Evolutionary conservation across 1,284 basidiomycete genomes (phyloP), one percentile per base, ranked within the genome.

Genomic region (Malassezia equina): DNA sequence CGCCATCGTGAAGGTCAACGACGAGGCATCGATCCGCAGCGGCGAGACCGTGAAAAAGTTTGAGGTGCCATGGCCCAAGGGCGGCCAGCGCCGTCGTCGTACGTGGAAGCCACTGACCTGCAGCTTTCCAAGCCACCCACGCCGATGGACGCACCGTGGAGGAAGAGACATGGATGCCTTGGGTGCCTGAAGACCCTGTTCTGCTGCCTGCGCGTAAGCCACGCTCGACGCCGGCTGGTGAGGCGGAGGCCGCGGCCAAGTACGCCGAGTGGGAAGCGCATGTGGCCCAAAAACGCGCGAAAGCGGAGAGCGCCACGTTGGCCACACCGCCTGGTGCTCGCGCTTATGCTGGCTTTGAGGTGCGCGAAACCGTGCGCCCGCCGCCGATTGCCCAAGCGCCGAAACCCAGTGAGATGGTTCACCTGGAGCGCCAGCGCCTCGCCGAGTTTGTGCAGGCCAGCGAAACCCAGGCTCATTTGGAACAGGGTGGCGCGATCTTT

Each of bases 21-120:
- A 62, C 15, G 59, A 65, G n/a, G 62, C 62, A 47, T 32, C 60
- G 4, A 17, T 43, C 4, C 58, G 64, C 43, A 52, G 61, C 2
- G 66, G 66, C 34, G 52, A 60, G 12, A 36, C 58, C 5, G 55
- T 62, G 9, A 58, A 66, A 45, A 63, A 63, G 36, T 55, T 73
- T 32, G 60, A 73, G 40, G 66, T 73, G 4, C 69, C 69, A 2
- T 73, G 71, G 71, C 69, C 68, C 11, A 63, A 61, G 23, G 24
- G 59, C 5, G 61, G 63, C 0, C 59, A 53, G 34, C 64, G 60
- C 57, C 51, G 50, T 33, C 47, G 54, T 21, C 44, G 53, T 57
- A 31, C 47, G 55, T 57, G 9, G 9, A 1, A 6, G 13, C 42
- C 17, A 17, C 31, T 34, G 11, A 43, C n/a, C 19, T n/a, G 7